Percentiles rank a stretch among this genome's conserved stretches.
phyloP scores from a whole-genome alignment of 75 land plant species.

The Azolla pinnata region DNA sequence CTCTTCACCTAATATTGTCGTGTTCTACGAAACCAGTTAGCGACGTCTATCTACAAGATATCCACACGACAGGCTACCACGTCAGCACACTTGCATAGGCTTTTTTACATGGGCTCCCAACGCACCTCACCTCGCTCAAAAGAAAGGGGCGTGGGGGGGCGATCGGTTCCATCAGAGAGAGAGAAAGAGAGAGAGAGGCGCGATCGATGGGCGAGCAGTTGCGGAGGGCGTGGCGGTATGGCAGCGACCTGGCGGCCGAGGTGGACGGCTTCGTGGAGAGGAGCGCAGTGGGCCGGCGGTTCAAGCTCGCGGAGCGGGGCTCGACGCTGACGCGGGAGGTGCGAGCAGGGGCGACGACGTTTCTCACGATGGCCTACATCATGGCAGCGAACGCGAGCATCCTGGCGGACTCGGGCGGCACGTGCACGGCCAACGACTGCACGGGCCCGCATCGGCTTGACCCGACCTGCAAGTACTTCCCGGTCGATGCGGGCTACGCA shows the following conservation, averaged over 20 bases:
- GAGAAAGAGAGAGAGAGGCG: neutral
- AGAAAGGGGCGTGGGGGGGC: neutral
- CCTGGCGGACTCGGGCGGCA: slow-evolving; percentile 44
- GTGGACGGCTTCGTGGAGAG: slow-evolving; percentile 17
- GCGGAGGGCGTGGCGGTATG: slow-evolving; percentile 4
- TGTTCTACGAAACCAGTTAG: too few relatives aligned
- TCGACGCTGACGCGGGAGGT: slow-evolving; percentile 34
- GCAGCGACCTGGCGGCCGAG: neutral
- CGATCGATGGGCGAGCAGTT: neutral
- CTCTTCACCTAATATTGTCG: too few relatives aligned
- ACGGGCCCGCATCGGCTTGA: slow-evolving; percentile 27
- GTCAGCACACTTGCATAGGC: too few relatives aligned
- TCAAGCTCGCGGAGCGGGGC: slow-evolving; percentile 30
- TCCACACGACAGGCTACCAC: too few relatives aligned
- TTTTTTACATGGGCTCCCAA: too few relatives aligned
- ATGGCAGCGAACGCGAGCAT: slow-evolving; percentile 46
- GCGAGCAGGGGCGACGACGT: slow-evolving; percentile 42
- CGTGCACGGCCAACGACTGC: slow-evolving; percentile 30
- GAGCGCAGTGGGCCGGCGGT: slow-evolving; percentile 21
- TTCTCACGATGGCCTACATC: slow-evolving; percentile 49
- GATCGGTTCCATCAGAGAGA: neutral
- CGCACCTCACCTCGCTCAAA: neutral
- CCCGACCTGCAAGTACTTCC: slow-evolving; percentile 46
- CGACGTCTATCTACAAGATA: too few relatives aligned
- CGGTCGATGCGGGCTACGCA: slow-evolving; percentile 61